phyloP scores from a whole-genome alignment of 495 filamentous ascomycete species.

The Aspergillus olivimuriae region DNA sequence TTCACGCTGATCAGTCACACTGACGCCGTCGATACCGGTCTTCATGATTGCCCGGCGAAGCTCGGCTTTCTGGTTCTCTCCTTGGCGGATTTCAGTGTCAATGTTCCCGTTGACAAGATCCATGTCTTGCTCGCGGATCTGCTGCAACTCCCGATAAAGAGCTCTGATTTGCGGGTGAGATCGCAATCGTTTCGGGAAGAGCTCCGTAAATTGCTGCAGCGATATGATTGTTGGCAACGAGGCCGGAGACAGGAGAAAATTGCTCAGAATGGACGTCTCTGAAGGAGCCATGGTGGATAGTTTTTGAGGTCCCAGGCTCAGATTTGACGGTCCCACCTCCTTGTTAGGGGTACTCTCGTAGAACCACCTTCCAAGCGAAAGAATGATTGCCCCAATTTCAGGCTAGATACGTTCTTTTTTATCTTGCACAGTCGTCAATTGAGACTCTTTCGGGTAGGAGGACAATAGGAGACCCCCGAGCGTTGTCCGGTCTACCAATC shows the following conservation, averaged over 20 bases:
- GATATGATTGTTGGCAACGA: conserved; percentile 66
- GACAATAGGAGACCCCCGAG: too few species aligned
- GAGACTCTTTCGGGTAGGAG: background rate
- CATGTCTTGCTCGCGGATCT: conserved; percentile 60
- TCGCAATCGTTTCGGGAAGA: conserved; percentile 67
- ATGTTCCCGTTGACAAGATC: conserved; percentile 65
- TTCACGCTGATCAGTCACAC: conserved; percentile 56
- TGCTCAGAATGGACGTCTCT: conserved; percentile 64
- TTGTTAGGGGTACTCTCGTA: too few species aligned
- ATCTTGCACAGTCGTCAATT: background rate
- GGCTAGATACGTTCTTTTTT: background rate
- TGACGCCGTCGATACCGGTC: conserved; percentile 46
- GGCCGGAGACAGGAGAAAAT: conserved; percentile 71
- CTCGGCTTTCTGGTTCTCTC: conserved; percentile 55
- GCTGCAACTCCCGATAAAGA: conserved; percentile 76
- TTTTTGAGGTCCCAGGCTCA: too few species aligned
- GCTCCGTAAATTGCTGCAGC: conserved; percentile 63
- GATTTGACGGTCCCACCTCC: too few species aligned
- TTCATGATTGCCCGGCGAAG: conserved; percentile 49
- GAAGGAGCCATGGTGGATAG: conserved; percentile 61
- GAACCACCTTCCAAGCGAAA: too few species aligned
- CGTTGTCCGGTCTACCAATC: too few species aligned
- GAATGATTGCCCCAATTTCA: too few species aligned
- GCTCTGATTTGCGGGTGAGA: conserved; percentile 63
- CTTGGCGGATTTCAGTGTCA: conserved; percentile 55